Evolutionary conservation across 768 basidiomycete species (phyloP).

Genomic region (Leccinum sublutescens): DNA sequence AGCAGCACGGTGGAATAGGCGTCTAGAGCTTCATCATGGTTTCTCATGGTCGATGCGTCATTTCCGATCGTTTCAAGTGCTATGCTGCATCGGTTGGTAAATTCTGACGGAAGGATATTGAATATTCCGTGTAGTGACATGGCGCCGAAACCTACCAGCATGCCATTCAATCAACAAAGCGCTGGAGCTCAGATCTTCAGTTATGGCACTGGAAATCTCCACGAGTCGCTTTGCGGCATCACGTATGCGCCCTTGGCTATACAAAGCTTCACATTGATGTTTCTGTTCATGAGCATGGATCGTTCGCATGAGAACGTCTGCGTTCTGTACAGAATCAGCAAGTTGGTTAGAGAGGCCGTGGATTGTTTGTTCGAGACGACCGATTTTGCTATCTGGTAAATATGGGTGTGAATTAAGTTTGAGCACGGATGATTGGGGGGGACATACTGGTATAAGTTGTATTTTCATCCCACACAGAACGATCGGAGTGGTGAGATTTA

Average conservation of each 20-base stretch:
- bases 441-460: neutral
- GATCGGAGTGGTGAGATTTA: neutral
- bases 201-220: neutral
- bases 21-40: neutral
- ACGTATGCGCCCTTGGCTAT: neutral
- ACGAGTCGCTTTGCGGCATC: conserved; percentile 1
- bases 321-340: neutral
- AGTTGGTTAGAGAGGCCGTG: neutral
- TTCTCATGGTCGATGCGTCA: neutral
- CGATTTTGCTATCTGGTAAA: neutral
- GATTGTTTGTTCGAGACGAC: neutral
- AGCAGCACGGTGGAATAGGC: neutral
- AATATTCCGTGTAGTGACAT: accelerated
- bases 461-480: neutral
- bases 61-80: neutral
- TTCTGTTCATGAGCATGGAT: conserved; percentile 1
- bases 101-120: neutral
- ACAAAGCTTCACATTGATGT: conserved; percentile 6
- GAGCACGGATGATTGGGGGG: too few relatives aligned
- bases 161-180: conserved; percentile 1
- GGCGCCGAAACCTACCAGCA: neutral
- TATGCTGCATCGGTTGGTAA: neutral
- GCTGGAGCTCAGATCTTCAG: neutral
- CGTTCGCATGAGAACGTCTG: neutral
- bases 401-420: neutral